Evolutionary conservation across 1,139 yeast genomes (phyloP).

Genomic region (Blastobotrys capitulatus): DNA sequence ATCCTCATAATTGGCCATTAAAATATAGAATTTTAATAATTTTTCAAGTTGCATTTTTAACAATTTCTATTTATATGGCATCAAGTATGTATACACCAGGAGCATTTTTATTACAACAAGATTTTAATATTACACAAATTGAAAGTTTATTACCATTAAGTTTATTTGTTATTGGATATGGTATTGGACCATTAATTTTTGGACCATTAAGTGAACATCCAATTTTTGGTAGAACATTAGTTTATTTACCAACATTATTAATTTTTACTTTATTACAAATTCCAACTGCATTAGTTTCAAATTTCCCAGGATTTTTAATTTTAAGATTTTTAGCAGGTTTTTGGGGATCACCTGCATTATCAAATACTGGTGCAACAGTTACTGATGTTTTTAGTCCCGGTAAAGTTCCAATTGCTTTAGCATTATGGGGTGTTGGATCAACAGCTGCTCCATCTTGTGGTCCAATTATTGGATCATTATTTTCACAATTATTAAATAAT

Average conservation of each 20-base stretch:
- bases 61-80: slow-evolving; percentile 53
- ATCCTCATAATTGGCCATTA: slow-evolving; percentile 54
- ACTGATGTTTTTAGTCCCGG: slow-evolving; percentile 43
- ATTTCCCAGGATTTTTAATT: slow-evolving; percentile 47
- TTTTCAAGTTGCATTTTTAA: slow-evolving; percentile 41
- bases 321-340: too few species aligned
- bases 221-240: slow-evolving; percentile 47
- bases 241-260: slow-evolving; percentile 50
- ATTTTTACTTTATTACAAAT: slow-evolving; percentile 55
- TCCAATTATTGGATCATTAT: slow-evolving; percentile 61
- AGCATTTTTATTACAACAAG: slow-evolving; percentile 37
- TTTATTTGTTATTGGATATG: slow-evolving; percentile 53
- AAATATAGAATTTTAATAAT: slow-evolving; percentile 38
- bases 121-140: slow-evolving; percentile 42
- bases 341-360: slow-evolving; percentile 76
- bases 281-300: slow-evolving; percentile 42
- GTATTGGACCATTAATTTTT: slow-evolving; percentile 50
- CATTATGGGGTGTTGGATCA: slow-evolving; percentile 47
- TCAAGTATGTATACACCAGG: slow-evolving; percentile 61
- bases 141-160: slow-evolving; percentile 48
- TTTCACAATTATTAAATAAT: slow-evolving; percentile 31
- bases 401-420: slow-evolving; percentile 36
- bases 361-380: slow-evolving; percentile 84
- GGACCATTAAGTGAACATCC: slow-evolving; percentile 53
- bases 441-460: slow-evolving; percentile 61